Evolutionary conservation across 2,329 filamentous ascomycete species (phyloP).

Genomic region (Colletotrichum destructivum): DNA sequence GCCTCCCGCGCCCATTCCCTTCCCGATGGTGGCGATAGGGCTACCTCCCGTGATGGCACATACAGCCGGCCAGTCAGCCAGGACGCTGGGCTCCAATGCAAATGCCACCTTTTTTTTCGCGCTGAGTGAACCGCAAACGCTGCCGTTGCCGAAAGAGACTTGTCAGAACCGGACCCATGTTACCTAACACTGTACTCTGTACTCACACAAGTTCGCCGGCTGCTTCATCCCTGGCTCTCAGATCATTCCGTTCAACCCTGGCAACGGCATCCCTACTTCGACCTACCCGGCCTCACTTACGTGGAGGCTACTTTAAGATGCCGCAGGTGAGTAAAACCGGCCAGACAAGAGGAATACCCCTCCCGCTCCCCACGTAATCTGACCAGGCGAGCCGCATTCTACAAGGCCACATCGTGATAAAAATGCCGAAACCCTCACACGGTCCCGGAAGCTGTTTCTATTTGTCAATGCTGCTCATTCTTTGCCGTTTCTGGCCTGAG

Average conservation of each 20-base stretch:
- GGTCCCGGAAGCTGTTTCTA: not conserved
- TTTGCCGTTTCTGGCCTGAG: conserved; percentile 18
- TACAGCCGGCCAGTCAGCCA: not conserved
- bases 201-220: not conserved
- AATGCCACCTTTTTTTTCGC: not conserved
- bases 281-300: not conserved
- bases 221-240: conserved; percentile 10
- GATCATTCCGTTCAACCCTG: not conserved
- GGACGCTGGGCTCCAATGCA: not conserved
- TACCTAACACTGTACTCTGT: not conserved
- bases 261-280: conserved; percentile 30
- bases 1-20: not conserved
- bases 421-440: not conserved
- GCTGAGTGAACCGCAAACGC: not conserved
- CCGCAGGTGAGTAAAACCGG: not conserved
- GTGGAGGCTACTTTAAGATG: conserved; percentile 18
- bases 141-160: not conserved
- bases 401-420: conserved; percentile 26
- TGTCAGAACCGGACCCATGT: not conserved
- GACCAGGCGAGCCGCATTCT: conserved; percentile 10
- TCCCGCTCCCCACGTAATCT: conserved; percentile 15
- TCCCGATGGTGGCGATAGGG: not conserved
- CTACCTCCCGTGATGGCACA: not conserved
- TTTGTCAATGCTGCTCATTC: conserved; percentile 9
- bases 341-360: conserved; percentile 4